Evolutionary conservation across 176 grass and related monocot species (phyloP).

Genomic region (Hsuehochloa calcarea): DNA sequence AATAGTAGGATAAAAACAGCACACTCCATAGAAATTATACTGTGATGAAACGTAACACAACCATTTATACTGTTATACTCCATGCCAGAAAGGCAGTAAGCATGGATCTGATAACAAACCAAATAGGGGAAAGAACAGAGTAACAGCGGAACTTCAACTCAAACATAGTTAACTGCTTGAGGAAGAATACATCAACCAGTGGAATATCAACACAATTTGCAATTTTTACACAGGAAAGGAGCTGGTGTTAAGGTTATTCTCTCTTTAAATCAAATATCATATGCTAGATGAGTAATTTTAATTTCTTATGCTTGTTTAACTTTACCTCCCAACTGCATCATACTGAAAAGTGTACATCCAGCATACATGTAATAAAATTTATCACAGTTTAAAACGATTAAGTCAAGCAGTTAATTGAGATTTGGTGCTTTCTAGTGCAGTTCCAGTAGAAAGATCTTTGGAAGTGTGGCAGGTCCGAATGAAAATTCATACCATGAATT

Average conservation of each 20-base stretch:
- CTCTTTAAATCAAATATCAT: not conserved
- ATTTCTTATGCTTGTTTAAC: not conserved
- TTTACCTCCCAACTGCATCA: not conserved
- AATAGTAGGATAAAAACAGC: constrained; percentile 16
- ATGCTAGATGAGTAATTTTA: not conserved
- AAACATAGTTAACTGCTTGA: not conserved
- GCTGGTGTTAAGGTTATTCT: not conserved
- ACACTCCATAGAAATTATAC: not conserved
- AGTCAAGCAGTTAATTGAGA: not conserved
- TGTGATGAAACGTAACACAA: not conserved
- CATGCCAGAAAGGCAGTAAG: not conserved
- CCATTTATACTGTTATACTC: not conserved
- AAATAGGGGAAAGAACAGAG: not conserved
- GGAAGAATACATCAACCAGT: not conserved
- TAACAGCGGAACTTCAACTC: not conserved
- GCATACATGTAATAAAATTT: not conserved
- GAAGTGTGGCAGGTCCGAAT: not conserved
- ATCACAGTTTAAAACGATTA: not conserved
- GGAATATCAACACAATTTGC: not conserved
- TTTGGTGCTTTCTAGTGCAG: not conserved
- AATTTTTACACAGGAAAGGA: not conserved
- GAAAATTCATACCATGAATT: not conserved
- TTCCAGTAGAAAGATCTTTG: not conserved
- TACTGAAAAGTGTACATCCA: not conserved
- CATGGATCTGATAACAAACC: not conserved